Percentiles rank a stretch among this genome's conserved stretches.
phyloP scores from a whole-genome alignment of 306 rosid species.

The Lathyrus tuberosus region DNA sequence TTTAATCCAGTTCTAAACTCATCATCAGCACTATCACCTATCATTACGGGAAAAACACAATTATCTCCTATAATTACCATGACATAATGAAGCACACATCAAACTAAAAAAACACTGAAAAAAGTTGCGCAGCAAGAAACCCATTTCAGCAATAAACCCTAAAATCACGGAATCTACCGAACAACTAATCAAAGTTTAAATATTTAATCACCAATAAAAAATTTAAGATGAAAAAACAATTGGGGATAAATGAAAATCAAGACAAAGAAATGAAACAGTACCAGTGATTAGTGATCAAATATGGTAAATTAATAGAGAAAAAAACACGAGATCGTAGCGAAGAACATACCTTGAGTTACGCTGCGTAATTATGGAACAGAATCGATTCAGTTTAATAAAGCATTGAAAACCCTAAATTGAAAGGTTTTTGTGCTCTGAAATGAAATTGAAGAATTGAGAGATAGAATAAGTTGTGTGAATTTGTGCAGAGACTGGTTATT shows the following conservation, averaged over 20 bases:
- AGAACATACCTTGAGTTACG: slow-evolving; percentile 49
- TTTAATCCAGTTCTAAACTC: slow-evolving; percentile 40
- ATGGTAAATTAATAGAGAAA: slow-evolving; percentile 8
- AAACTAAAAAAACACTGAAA: not conserved
- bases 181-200: not conserved
- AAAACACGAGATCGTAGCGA: slow-evolving; percentile 28
- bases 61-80: slow-evolving; percentile 21
- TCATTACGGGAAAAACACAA: not conserved
- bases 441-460: not conserved
- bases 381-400: not conserved
- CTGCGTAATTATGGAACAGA: slow-evolving; percentile 20
- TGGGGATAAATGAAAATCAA: not conserved
- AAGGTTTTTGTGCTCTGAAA: not conserved
- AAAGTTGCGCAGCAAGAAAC: not conserved
- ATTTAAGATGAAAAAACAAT: not conserved
- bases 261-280: slow-evolving; percentile 33
- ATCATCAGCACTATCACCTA: slow-evolving; percentile 36
- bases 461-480: slow-evolving; percentile 31
- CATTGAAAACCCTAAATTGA: slow-evolving; percentile 40
- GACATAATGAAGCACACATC: slow-evolving; percentile 20
- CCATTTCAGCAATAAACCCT: slow-evolving; percentile 36
- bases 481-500: slow-evolving; percentile 25
- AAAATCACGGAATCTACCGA: slow-evolving; percentile 20
- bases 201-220: slow-evolving; percentile 7
- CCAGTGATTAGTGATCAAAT: slow-evolving; percentile 26